Conservation (phyloP, 2,329 filamentous ascomycete species). For the Parastagonospora nodorum region DNA sequence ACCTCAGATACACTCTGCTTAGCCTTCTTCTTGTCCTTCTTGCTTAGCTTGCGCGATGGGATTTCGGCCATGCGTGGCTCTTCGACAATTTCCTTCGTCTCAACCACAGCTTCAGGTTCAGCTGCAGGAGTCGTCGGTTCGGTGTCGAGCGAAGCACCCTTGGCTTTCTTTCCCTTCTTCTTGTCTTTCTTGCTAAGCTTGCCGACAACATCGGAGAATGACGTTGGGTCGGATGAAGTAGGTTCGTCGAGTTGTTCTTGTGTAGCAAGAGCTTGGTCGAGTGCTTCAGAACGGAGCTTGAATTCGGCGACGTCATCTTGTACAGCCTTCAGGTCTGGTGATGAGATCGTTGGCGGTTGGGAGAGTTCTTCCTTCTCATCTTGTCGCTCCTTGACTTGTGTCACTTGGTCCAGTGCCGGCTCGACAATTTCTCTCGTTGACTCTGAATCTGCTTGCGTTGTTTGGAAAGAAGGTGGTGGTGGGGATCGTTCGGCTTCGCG, state of each 20-base stretch:
- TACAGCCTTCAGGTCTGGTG: slow-evolving; percentile 30
- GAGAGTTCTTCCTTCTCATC: neutral
- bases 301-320: slow-evolving; percentile 35
- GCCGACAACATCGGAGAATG: slow-evolving; percentile 33
- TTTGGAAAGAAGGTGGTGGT: slow-evolving; percentile 1
- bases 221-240: slow-evolving; percentile 17
- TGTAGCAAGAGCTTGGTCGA: slow-evolving; percentile 23
- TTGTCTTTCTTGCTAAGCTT: slow-evolving; percentile 37
- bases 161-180: slow-evolving; percentile 32
- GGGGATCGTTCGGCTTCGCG: slow-evolving; percentile 3
- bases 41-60: slow-evolving; percentile 23
- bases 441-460: slow-evolving; percentile 1
- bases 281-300: slow-evolving; percentile 32
- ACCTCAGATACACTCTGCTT: slow-evolving; percentile 9
- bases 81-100: slow-evolving; percentile 26
- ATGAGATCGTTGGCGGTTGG: slow-evolving; percentile 12
- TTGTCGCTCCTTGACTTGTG: neutral
- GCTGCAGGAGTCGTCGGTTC: slow-evolving; percentile 31
- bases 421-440: neutral
- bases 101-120: slow-evolving; percentile 22
- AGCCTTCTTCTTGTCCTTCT: slow-evolving; percentile 31
- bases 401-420: slow-evolving; percentile 3
- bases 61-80: slow-evolving; percentile 5
- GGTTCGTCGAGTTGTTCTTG: slow-evolving; percentile 13
- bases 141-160: slow-evolving; percentile 20